A percentile compares a stretch with the other conserved stretches of the same genome.
phyloP scores from a whole-genome alignment of 768 basidiomycete species.

The Suillus tomentosus region DNA sequence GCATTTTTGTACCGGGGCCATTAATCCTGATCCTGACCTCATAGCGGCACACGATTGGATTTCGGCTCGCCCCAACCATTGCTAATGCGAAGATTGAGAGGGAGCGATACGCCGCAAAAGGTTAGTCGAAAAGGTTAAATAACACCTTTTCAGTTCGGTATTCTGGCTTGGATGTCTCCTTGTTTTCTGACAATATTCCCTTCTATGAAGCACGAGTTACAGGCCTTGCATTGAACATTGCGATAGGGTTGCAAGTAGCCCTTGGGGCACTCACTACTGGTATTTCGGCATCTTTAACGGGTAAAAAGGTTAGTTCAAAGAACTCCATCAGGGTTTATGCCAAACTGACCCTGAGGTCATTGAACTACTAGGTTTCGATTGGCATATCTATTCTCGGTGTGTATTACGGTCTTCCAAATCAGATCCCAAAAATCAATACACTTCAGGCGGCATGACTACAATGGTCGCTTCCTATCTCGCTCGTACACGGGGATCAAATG shows the following conservation, averaged over 20 bases:
- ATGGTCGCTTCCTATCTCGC: slow-evolving; percentile 74
- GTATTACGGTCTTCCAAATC: slow-evolving; percentile 13
- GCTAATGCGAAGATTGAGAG: slow-evolving; percentile 46
- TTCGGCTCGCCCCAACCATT: slow-evolving; percentile 59
- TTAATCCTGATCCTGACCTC: neutral
- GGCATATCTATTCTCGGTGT: slow-evolving; percentile 42
- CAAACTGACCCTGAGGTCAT: slow-evolving; percentile 5
- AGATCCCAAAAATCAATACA: neutral
- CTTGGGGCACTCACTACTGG: slow-evolving; percentile 71
- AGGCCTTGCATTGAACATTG: slow-evolving; percentile 41
- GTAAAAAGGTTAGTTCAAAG: slow-evolving; percentile 39
- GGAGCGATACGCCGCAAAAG: slow-evolving; percentile 49
- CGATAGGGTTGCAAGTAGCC: slow-evolving; percentile 64
- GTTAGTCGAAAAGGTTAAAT: slow-evolving; percentile 23
- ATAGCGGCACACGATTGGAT: slow-evolving; percentile 43
- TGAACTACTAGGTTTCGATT: slow-evolving; percentile 35
- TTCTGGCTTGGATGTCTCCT: neutral
- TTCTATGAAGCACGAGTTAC: slow-evolving; percentile 32
- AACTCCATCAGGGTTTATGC: neutral
- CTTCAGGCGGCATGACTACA: slow-evolving; percentile 63
- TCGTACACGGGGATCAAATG: slow-evolving; percentile 65
- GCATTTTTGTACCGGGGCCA: neutral
- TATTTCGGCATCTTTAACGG: slow-evolving; percentile 48
- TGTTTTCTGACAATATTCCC: slow-evolving; percentile 12
- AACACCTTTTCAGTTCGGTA: slow-evolving; percentile 1